Conservation (phyloP, 1,284 basidiomycete species). For the Trametes versicolor region DNA sequence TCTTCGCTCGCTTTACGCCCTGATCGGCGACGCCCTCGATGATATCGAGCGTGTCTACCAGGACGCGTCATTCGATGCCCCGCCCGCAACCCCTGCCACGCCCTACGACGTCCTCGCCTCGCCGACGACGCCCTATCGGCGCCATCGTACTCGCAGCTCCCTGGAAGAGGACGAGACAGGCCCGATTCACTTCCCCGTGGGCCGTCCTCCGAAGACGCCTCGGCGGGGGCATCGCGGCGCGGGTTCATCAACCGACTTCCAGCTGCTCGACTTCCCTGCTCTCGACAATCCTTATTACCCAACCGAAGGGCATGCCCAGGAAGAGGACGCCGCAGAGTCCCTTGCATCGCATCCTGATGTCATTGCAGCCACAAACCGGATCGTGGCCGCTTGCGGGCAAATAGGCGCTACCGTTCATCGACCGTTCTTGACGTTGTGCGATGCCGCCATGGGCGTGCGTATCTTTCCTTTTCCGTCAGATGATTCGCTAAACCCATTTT, state of each 20-base stretch:
- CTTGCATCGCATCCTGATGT: conserved; percentile 67
- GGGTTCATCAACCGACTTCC: conserved; percentile 18
- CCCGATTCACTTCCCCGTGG: conserved; percentile 5
- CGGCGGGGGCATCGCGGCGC: conserved; percentile 12
- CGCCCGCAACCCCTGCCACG: conserved; percentile 42
- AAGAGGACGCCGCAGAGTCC: conserved; percentile 50
- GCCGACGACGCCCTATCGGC: conserved; percentile 29
- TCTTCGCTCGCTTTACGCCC: conserved; percentile 68
- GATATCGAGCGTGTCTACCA: conserved; percentile 72
- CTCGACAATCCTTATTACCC: conserved; percentile 60
- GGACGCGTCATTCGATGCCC: conserved; percentile 29
- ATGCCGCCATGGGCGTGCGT: conserved; percentile 72
- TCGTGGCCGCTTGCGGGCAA: conserved; percentile 75
- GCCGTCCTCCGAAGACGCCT: conserved; percentile 28
- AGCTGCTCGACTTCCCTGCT: conserved; percentile 65
- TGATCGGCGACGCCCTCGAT: conserved; percentile 73
- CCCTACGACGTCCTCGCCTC: conserved; percentile 33
- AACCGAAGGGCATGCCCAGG: conserved; percentile 41
- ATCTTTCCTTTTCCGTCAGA: conserved; percentile 4
- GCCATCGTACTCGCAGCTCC: conserved; percentile 7
- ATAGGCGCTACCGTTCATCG: conserved; percentile 67
- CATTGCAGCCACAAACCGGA: conserved; percentile 64
- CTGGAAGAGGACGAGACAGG: conserved; percentile 16
- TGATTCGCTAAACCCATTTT: neutral
- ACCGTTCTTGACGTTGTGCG: conserved; percentile 73